A percentile compares a stretch with the other conserved stretches of the same genome.
phyloP scores from a whole-genome alignment of 2,329 filamentous ascomycete genomes.

The Paecilomyces sp. region DNA sequence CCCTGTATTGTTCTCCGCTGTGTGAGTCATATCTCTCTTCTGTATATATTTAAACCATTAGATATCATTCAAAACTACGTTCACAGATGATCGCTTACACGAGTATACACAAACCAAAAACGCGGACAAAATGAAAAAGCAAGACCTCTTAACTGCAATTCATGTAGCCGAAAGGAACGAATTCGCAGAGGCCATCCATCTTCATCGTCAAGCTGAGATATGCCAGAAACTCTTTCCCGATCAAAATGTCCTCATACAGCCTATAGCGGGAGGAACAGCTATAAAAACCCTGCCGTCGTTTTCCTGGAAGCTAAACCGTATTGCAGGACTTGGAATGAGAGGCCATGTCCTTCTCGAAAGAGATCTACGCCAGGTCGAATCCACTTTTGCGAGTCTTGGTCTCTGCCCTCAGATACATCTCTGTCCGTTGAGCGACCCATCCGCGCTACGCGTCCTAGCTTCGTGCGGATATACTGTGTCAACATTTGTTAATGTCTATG shows the following conservation, averaged over 20 bases:
- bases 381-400: not conserved
- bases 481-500: not conserved
- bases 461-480: not conserved
- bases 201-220: conserved; percentile 10
- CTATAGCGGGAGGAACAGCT: conserved; percentile 1
- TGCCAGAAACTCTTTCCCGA: conserved; percentile 7
- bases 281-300: conserved; percentile 7
- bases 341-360: not conserved
- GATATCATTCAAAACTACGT: no score
- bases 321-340: conserved; percentile 7
- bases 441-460: not conserved
- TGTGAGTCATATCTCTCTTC: no score
- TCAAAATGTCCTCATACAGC: conserved; percentile 2
- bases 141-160: not conserved
- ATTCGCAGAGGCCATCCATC: conserved; percentile 6
- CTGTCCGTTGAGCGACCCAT: not conserved
- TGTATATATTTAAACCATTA: no score
- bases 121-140: no score
- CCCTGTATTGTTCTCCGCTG: no score
- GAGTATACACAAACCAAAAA: no score
- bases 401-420: not conserved
- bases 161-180: conserved; percentile 4
- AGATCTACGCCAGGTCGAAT: conserved; percentile 3
- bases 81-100: no score
- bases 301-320: conserved; percentile 9